These are phyloP conservation scores for Triadica sebifera DNA, from an alignment of 345 rosid genomes.

Conservation along the genomic window DNA sequence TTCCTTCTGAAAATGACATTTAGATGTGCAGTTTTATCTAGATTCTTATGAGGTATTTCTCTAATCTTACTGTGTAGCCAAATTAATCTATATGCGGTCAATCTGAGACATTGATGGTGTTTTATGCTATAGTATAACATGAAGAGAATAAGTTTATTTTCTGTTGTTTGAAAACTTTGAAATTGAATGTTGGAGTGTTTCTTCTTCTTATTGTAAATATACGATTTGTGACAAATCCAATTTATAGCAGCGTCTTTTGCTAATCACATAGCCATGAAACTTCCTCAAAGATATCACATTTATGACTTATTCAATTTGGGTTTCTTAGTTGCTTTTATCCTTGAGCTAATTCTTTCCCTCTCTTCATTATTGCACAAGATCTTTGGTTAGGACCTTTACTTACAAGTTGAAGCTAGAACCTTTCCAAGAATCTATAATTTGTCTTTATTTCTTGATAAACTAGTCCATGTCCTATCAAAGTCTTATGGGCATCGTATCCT, in stretches of 20 bases:
- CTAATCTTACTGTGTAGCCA: background rate
- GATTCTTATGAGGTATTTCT: no score
- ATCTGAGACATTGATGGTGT: background rate
- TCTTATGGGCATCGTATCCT: no score
- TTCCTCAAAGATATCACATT: background rate
- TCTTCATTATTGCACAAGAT: background rate
- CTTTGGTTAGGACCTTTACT: background rate
- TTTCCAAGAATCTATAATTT: background rate
- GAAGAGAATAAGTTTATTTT: no score
- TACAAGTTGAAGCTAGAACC: constrained; percentile 4
- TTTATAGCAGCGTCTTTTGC: background rate
- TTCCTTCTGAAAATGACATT: background rate
- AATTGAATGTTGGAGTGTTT: background rate
- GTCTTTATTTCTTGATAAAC: background rate
- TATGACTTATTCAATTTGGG: background rate
- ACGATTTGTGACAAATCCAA: background rate
- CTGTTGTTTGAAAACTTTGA: no score
- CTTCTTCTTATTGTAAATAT: no score
- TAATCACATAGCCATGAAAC: background rate
- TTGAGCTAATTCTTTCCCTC: background rate
- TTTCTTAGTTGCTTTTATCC: background rate
- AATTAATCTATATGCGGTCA: background rate
- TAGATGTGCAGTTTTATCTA: no score
- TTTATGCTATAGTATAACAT: no score
- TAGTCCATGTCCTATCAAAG: no score